Base-by-base conservation (phyloP, 2,329 filamentous ascomycete genomes). In the Reticulascus tulasneorum region DNA sequence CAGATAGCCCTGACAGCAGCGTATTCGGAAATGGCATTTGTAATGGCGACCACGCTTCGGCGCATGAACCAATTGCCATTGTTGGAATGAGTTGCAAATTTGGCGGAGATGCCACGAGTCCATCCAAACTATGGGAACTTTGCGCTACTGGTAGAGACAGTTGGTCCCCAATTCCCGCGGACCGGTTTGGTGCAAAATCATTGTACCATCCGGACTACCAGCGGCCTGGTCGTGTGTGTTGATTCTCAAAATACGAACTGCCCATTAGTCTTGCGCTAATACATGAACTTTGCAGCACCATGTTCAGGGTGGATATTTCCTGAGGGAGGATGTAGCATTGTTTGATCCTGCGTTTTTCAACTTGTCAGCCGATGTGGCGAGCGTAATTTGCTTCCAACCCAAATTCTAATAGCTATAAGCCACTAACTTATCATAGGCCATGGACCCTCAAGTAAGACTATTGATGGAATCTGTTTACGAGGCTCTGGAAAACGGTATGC, bases 81-180 rank as follows among this genome's bases (percentile, higher is more conserved):
- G 42, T 50, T 22, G 48, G 48, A 6, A 46, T 50, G 38, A 42
- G 47, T 3, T 50, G 48, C 29, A 46, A 43, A n/a, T 43, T 50
- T 7, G 41, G 47, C 7, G 48, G 47, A 7, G 35, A 39, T 9
- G 39, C 44, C 9, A 38, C 37, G 9, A 42, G 25, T 7, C 46
- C 46, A 2, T 35, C 41, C 8, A 46, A 47, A 17, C 31, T 51
- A 13, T 51, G 48, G 48, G 9, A 38, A 22, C 22, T 41, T 8
- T 21, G 37, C 5, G 29, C 22, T 5, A n/a, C 37, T 2, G 35
- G 35, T 15, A 16, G 29, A 12, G 25, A 30, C 23, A 30, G 29
- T 3, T 41, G 38, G 38, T 30, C 29, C 3, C 17, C 29, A 4
- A 30, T 41, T n/a, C 38, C 35, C 22, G 27, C 29, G 18, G 37